Conservation (phyloP, 2,329 filamentous ascomycete species). For the Coniochaeta prunicola region DNA sequence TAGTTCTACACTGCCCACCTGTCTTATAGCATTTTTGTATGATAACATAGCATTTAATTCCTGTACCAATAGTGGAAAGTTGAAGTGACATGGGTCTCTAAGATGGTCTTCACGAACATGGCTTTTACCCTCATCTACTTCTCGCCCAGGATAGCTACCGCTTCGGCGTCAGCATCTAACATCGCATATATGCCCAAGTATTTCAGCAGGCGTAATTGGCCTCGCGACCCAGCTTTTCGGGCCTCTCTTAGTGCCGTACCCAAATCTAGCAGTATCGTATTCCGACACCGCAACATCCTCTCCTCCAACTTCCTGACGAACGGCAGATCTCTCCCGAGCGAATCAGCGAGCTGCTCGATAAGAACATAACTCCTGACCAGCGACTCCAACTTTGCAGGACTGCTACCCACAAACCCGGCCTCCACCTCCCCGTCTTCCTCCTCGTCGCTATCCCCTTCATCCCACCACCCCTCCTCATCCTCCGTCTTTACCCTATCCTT, state of each 20-base stretch:
- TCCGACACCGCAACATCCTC: slow-evolving; percentile 44
- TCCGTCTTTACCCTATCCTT: slow-evolving; percentile 16
- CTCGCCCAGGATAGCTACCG: slow-evolving; percentile 40
- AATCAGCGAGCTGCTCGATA: slow-evolving; percentile 32
- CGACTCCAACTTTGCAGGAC: slow-evolving; percentile 36
- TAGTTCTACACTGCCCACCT: slow-evolving; percentile 23
- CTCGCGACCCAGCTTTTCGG: slow-evolving; percentile 32
- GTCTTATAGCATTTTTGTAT: slow-evolving; percentile 9
- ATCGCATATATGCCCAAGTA: slow-evolving; percentile 46
- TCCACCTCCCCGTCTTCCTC: slow-evolving; percentile 21
- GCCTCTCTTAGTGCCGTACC: slow-evolving; percentile 38
- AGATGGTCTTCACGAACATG: neutral
- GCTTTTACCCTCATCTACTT: slow-evolving; percentile 11
- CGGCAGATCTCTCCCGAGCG: slow-evolving; percentile 37
- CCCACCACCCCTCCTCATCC: slow-evolving; percentile 19
- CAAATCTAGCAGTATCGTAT: slow-evolving; percentile 49
- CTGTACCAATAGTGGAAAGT: slow-evolving; percentile 13
- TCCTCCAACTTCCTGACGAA: slow-evolving; percentile 46
- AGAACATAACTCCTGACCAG: slow-evolving; percentile 38
- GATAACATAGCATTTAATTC: slow-evolving; percentile 11
- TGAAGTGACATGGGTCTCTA: slow-evolving; percentile 17
- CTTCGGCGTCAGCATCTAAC: slow-evolving; percentile 44
- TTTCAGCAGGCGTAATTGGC: slow-evolving; percentile 39
- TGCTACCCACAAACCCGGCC: slow-evolving; percentile 33
- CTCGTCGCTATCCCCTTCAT: slow-evolving; percentile 18